Evolutionary conservation across 345 rosid genomes (phyloP).

Genomic region (Linum trigynum): DNA sequence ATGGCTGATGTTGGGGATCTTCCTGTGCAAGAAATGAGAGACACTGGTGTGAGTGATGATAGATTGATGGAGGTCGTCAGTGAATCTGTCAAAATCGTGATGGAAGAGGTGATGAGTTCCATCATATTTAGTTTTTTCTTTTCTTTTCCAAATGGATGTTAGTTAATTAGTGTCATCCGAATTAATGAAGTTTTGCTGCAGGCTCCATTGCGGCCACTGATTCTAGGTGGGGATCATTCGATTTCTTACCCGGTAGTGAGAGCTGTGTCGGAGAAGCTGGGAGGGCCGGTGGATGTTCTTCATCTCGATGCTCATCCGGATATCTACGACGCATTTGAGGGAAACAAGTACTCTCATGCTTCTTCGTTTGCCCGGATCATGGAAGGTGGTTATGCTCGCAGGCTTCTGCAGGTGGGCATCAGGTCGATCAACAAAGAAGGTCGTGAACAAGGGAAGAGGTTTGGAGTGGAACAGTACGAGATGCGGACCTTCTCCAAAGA

Average conservation of each 20-base stretch:
- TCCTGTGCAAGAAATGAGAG: slow-evolving; percentile 96
- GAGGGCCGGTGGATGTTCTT: slow-evolving; percentile 91
- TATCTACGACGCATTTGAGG: slow-evolving; percentile 79
- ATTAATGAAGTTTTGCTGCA: slow-evolving; percentile 15
- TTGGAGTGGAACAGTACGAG: slow-evolving; percentile 91
- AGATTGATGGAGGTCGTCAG: slow-evolving; percentile 80
- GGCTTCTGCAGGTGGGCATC: slow-evolving; percentile 94
- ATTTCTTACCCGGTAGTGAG: slow-evolving; percentile 85
- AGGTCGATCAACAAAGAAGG: slow-evolving; percentile 89
- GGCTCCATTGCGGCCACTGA: slow-evolving; percentile 81
- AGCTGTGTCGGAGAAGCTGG: slow-evolving; percentile 92
- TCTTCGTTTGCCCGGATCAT: slow-evolving; percentile 96
- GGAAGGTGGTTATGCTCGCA: slow-evolving; percentile 94
- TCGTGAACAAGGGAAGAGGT: slow-evolving; percentile 81
- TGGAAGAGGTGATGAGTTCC: slow-evolving; percentile 61
- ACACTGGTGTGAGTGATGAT: slow-evolving; percentile 90
- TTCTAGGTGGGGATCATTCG: slow-evolving; percentile 96
- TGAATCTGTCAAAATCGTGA: slow-evolving; percentile 77
- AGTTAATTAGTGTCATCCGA: not conserved
- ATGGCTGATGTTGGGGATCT: slow-evolving; percentile 94
- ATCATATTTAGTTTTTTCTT: not conserved
- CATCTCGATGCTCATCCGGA: slow-evolving; percentile 99
- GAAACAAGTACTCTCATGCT: slow-evolving; percentile 90
- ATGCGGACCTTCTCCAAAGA: slow-evolving; percentile 89
- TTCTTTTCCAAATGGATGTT: not conserved